Percentiles rank a stretch among this genome's conserved stretches.
Conservation (phyloP, 2,329 filamentous ascomycete species). For the Aureobasidium sp. region DNA sequence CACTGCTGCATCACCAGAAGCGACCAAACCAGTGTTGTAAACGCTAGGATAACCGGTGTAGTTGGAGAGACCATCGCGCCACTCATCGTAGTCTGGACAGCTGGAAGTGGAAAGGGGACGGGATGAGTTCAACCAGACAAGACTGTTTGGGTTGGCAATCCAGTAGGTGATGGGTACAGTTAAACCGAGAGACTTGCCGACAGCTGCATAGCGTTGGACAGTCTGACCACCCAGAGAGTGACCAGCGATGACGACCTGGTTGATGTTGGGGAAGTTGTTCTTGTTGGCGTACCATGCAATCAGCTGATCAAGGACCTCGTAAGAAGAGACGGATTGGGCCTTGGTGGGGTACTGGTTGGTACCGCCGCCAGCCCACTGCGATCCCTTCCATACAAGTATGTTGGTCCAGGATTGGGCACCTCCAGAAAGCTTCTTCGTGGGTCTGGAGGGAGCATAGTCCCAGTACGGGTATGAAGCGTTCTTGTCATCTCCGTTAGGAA, state of each 20-base stretch:
- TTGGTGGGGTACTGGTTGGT: conserved; percentile 27
- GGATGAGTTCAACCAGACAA: conserved; percentile 24
- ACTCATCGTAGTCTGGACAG: conserved; percentile 27
- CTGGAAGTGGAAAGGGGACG: conserved; percentile 22
- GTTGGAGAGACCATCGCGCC: conserved; percentile 26
- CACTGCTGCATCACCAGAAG: conserved; percentile 21
- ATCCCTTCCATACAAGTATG: conserved; percentile 26
- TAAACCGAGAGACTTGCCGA: conserved; percentile 19
- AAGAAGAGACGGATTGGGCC: conserved; percentile 22
- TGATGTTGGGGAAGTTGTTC: conserved; percentile 26
- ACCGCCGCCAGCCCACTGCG: conserved; percentile 26
- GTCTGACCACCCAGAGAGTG: conserved; percentile 29
- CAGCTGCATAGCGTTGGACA: conserved; percentile 26
- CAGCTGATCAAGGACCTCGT: conserved; percentile 27
- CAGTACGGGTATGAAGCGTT: conserved; percentile 26
- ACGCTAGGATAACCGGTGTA: conserved; percentile 24
- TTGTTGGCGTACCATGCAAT: conserved; percentile 27
- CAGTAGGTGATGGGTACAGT: conserved; percentile 24
- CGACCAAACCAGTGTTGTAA: conserved; percentile 23
- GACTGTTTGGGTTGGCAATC: conserved; percentile 29
- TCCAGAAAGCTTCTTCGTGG: conserved; percentile 18
- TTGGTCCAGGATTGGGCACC: conserved; percentile 21
- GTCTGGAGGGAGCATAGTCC: conserved; percentile 11
- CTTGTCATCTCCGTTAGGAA: conserved; percentile 29
- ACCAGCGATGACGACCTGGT: conserved; percentile 29